These are phyloP conservation scores for Hypocrella siamensis DNA, from an alignment of 2,329 filamentous ascomycete genomes.

Conservation along the genomic window DNA sequence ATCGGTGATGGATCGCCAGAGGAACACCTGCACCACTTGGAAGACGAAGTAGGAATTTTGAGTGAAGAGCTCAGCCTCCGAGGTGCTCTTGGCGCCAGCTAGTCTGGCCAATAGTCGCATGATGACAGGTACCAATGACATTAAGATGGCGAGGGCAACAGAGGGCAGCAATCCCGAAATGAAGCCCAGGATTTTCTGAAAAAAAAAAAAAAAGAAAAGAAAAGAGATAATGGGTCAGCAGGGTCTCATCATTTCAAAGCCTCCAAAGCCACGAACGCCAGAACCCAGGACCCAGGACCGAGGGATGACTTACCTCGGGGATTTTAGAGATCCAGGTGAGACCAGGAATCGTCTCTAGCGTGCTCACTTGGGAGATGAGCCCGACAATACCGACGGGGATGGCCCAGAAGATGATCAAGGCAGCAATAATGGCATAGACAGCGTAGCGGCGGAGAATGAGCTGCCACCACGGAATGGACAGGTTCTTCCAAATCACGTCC, in stretches of 20 bases:
- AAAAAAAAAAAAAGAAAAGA: conserved; percentile 1
- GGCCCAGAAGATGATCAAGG: conserved; percentile 74
- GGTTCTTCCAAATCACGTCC: conserved; percentile 77
- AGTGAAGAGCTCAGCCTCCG: conserved; percentile 72
- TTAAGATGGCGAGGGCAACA: conserved; percentile 63
- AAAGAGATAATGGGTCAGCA: conserved; percentile 1
- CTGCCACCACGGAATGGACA: conserved; percentile 57
- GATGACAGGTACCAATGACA: conserved; percentile 58
- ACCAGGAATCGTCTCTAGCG: conserved; percentile 50
- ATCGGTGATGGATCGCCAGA: conserved; percentile 70
- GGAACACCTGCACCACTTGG: conserved; percentile 85
- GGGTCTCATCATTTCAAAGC: no score
- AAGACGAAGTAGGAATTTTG: conserved; percentile 89
- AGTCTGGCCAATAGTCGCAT: conserved; percentile 58
- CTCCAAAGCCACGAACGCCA: not conserved
- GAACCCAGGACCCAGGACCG: no score
- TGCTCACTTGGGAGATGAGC: conserved; percentile 68
- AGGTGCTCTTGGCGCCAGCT: conserved; percentile 63
- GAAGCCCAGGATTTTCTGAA: conserved; percentile 48
- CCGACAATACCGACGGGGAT: conserved; percentile 65
- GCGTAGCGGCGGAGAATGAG: conserved; percentile 51
- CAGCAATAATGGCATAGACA: conserved; percentile 50
- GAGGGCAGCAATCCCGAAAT: conserved; percentile 73
- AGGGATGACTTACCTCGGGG: conserved; percentile 26
- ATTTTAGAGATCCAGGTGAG: conserved; percentile 59